Evolutionary conservation across 768 basidiomycete species (phyloP), one percentile per base, ranked within the genome.

Genomic region (Ramaria rubella): DNA sequence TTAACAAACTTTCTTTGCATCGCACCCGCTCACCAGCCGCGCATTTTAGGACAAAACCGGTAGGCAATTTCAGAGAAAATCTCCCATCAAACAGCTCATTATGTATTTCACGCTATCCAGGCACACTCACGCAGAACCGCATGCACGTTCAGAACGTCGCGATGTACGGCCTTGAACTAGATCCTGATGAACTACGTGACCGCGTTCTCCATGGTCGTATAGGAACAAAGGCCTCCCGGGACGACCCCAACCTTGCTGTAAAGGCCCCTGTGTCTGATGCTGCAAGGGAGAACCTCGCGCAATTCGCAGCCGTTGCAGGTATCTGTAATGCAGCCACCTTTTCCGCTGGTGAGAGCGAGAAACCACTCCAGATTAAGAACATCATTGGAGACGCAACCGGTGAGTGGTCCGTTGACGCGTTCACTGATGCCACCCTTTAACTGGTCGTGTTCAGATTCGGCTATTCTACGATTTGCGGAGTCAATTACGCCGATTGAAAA

Each of bases 321-420:
- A 67, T 82, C 8, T 82, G 81, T 61, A 82, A 82, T 58, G 74
- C 76, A 1, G 80, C 80, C 0, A 62, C 61, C 0, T 79, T 81
- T 51, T 73, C 76, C 38, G 60, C 64, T 4, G 60, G 62, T 1
- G 63, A 68, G 7, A 66, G 67, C 52, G 65, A 70, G 33, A 3
- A 53, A 55, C 19, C 65, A 67, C 38, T 63, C 67, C 12, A 63
- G 14, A 8, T 19, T 11, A 34, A 64, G 8, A 60, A 58, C 5
- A 63, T 78, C 36, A 77, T 74, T 42, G 83, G 81, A 3, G 81
- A 83, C 63, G 80, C 81, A 2, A 85, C 82, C 2, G 78, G 77
- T 75, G 58, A 19, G 59, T 58, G 26, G 42, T 17, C 38, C 6
- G 27, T 48, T 27, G 49, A 14, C 9, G 24, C 34, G 12, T 21